phyloP scores from a whole-genome alignment of 1,284 basidiomycete genomes.

The Boletus semigastroideus region DNA sequence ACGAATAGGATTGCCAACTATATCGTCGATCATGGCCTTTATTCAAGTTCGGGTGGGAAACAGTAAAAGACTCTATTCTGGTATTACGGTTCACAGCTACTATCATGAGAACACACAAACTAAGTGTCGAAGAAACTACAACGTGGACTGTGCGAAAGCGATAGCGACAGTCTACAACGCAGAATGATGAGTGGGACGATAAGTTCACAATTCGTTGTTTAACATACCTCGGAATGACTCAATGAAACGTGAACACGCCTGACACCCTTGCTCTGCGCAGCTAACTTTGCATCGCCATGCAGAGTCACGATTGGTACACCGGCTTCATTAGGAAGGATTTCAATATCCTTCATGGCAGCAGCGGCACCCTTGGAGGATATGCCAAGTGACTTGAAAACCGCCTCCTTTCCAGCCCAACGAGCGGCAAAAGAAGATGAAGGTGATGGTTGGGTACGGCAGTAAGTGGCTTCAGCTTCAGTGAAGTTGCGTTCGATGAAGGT shows the following conservation, averaged over 20 bases:
- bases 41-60: slow-evolving; percentile 28
- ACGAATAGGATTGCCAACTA: slow-evolving; percentile 44
- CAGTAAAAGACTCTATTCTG: slow-evolving; percentile 11
- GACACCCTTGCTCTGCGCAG: slow-evolving; percentile 76
- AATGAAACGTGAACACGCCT: slow-evolving; percentile 80
- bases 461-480: slow-evolving; percentile 83
- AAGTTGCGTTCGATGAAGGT: slow-evolving; percentile 93
- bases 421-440: slow-evolving; percentile 91
- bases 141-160: slow-evolving; percentile 74
- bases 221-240: slow-evolving; percentile 84
- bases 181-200: slow-evolving; percentile 13
- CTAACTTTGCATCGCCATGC: slow-evolving; percentile 78
- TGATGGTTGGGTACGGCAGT: slow-evolving; percentile 88
- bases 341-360: slow-evolving; percentile 94
- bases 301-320: slow-evolving; percentile 77
- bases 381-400: slow-evolving; percentile 96
- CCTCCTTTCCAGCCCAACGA: slow-evolving; percentile 97
- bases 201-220: not conserved
- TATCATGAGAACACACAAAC: not conserved
- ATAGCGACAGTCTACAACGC: slow-evolving; percentile 67
- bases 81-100: slow-evolving; percentile 7
- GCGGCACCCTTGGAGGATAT: slow-evolving; percentile 89
- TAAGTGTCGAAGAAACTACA: slow-evolving; percentile 11
- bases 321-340: slow-evolving; percentile 77
- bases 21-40: slow-evolving; percentile 52